Conservation (phyloP, 495 filamentous ascomycete genomes). For the Hyaloscypha finlandica region DNA sequence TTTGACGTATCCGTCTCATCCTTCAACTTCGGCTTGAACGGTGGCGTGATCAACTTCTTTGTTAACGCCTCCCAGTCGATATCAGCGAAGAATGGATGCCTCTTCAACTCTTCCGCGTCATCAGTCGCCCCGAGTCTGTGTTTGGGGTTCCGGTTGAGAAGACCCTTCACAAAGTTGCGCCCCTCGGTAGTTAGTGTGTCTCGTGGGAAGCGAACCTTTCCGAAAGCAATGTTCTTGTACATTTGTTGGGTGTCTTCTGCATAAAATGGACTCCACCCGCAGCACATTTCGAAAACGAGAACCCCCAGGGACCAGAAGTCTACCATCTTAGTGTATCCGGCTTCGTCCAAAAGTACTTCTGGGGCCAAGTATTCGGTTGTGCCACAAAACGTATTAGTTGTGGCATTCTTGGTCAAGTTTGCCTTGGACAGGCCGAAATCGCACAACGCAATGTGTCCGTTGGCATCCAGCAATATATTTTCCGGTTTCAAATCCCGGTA, state of each 20-base stretch:
- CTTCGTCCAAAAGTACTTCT: constrained; percentile 91
- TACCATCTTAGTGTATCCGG: constrained; percentile 99
- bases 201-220: constrained; percentile 93
- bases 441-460: constrained; percentile 82
- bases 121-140: constrained; percentile 88
- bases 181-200: constrained; percentile 93
- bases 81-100: constrained; percentile 91
- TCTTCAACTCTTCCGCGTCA: constrained; percentile 93
- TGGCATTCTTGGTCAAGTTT: constrained; percentile 92
- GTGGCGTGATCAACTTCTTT: constrained; percentile 91
- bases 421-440: constrained; percentile 96
- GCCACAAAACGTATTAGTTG: constrained; percentile 98
- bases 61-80: constrained; percentile 86
- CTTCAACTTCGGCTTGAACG: constrained; percentile 96
- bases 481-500: constrained; percentile 91
- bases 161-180: constrained; percentile 95
- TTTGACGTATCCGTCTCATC: constrained; percentile 95
- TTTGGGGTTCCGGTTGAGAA: constrained; percentile 95
- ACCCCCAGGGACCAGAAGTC: constrained; percentile 99
- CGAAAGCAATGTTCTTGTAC: constrained; percentile 99
- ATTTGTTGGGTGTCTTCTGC: constrained; percentile 99
- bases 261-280: constrained; percentile 98
- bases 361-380: constrained; percentile 98
- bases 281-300: constrained; percentile 99
- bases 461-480: constrained; percentile 82